phyloP scores from a whole-genome alignment of 495 filamentous ascomycete species.

The Chaetomium fimeti region DNA sequence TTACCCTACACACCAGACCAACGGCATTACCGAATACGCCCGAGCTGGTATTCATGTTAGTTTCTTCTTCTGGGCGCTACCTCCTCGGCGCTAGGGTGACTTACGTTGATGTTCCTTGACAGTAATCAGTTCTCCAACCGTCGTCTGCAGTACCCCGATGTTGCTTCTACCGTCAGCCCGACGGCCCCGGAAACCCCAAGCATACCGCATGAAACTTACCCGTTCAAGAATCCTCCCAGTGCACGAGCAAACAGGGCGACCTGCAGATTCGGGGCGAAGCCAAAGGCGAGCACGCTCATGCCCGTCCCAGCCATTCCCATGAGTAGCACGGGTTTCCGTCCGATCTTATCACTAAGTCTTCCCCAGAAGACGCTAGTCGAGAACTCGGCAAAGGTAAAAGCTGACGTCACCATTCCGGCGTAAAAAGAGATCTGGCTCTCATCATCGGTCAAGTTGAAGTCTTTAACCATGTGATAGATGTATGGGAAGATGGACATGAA shows the following conservation, averaged over 20 bases:
- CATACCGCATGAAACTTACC: conserved; percentile 51
- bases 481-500: conserved; percentile 99
- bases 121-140: conserved; percentile 87
- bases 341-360: conserved; percentile 84
- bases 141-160: conserved; percentile 92
- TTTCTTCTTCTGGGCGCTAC: conserved; percentile 16
- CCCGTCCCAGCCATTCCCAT: conserved; percentile 85
- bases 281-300: conserved; percentile 90
- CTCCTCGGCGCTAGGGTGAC: conserved; percentile 30
- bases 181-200: conserved; percentile 17
- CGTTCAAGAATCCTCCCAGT: conserved; percentile 88
- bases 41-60: conserved; percentile 56
- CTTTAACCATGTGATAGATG: conserved; percentile 95
- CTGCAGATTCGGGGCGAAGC: conserved; percentile 80
- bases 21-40: conserved; percentile 95
- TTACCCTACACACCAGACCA: conserved; percentile 93
- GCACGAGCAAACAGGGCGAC: conserved; percentile 85
- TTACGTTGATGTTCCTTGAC: conserved; percentile 86
- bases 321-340: conserved; percentile 88
- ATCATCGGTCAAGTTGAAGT: conserved; percentile 79
- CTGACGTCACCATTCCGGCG: conserved; percentile 92
- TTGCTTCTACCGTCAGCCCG: conserved; percentile 48
- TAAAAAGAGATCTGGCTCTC: conserved; percentile 83
- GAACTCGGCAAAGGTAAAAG: conserved; percentile 95
- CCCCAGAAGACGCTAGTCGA: conserved; percentile 90